Percentiles rank a stretch among this genome's conserved stretches.
Conservation (phyloP, 257 asterid species). For the Datura wrightii region DNA sequence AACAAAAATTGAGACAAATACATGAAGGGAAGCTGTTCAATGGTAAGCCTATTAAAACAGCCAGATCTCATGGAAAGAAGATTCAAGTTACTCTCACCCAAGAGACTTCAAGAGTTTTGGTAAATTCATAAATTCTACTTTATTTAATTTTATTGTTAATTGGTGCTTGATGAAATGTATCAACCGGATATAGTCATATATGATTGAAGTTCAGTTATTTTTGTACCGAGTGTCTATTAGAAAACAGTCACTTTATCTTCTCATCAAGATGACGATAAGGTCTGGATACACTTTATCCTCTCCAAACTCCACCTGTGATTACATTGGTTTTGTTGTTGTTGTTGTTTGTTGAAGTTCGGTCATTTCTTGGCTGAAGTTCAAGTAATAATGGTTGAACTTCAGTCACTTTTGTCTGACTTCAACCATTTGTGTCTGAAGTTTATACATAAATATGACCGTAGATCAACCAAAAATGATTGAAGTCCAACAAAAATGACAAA, state of each 20-base stretch:
- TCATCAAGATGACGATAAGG: no score
- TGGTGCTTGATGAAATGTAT: neutral
- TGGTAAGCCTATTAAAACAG: slow-evolving; percentile 79
- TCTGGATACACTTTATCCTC: no score
- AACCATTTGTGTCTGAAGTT: neutral
- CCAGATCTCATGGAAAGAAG: slow-evolving; percentile 88
- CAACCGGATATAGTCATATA: no score
- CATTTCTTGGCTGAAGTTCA: neutral
- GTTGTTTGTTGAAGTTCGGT: neutral
- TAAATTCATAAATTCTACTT: slow-evolving; percentile 16
- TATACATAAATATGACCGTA: neutral
- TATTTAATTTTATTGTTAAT: neutral
- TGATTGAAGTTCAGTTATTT: neutral
- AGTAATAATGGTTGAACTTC: neutral
- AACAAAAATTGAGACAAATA: slow-evolving; percentile 73
- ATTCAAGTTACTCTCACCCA: slow-evolving; percentile 79
- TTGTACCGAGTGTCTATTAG: no score
- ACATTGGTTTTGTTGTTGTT: no score
- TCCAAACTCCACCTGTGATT: no score
- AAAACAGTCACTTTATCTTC: no score
- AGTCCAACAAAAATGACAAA: neutral
- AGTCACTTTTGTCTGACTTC: neutral
- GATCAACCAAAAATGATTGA: neutral
- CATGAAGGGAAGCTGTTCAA: slow-evolving; percentile 79
- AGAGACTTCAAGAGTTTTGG: slow-evolving; percentile 80